Percentiles rank a stretch among this genome's conserved stretches.
Evolutionary conservation across 2,329 filamentous ascomycete species (phyloP).

Genomic region (Colletotrichum lini): DNA sequence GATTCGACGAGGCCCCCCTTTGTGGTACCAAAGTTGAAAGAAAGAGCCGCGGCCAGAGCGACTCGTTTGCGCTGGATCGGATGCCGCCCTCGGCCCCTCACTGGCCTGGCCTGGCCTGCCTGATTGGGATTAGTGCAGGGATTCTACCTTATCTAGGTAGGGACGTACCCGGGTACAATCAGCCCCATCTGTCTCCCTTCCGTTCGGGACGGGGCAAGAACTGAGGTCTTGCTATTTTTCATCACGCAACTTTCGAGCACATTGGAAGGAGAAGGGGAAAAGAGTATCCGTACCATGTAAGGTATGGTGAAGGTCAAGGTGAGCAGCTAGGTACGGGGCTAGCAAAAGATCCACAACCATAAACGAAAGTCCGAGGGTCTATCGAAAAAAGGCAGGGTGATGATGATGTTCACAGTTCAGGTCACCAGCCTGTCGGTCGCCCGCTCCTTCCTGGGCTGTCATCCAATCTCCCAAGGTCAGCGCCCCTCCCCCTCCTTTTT

Average conservation of each 20-base stretch:
- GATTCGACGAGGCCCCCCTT: slow-evolving; percentile 14
- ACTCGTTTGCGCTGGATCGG: slow-evolving; percentile 27
- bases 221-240: background rate
- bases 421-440: slow-evolving; percentile 11
- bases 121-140: background rate
- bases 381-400: too few species aligned
- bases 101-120: background rate
- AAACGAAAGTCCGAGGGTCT: background rate
- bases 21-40: background rate
- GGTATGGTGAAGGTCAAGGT: background rate
- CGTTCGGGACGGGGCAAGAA: background rate
- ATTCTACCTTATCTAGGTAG: background rate
- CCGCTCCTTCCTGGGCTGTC: slow-evolving; percentile 35
- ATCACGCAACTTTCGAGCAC: background rate
- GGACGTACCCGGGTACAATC: background rate
- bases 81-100: background rate
- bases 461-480: slow-evolving; percentile 36
- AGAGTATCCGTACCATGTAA: too few species aligned
- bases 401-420: too few species aligned
- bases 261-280: too few species aligned
- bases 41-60: slow-evolving; percentile 15
- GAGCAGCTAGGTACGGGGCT: background rate
- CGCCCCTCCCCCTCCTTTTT: background rate
- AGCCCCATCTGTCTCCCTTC: background rate
- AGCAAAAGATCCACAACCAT: background rate